Base-by-base conservation (phyloP, 257 asterid genomes). In the Lycium barbarum region DNA sequence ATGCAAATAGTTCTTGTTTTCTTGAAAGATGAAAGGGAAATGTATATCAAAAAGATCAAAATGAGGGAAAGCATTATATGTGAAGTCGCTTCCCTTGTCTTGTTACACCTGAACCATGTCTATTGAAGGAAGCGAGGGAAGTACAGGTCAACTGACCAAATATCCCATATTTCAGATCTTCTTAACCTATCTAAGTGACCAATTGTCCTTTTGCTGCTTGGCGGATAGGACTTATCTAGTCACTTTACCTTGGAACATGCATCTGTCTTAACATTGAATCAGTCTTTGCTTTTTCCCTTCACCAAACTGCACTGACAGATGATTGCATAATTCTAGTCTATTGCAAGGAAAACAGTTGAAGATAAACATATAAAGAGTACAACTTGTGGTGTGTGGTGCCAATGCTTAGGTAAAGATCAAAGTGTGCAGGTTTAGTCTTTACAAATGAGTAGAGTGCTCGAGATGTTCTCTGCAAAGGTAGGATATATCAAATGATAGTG, bases 111-210 rank as follows among this genome's bases (percentile, higher is more conserved):
- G 78, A 70, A 70, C 78, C 78, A 70, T 0, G 14, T 3, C 45
- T 38, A 38, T 7, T 18, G 63, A 14, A 5, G 82, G 40, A 76
- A 49, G 18, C 14, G 7, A 51, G 51, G 2, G 12, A 51, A 51
- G 47, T 51, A 51, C 47, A 49, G 63, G 22, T 76, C 45, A 49
- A 76, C 14, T 26, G 65, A 76, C 45, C 63, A 22, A 74, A 74
- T 47, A 47, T 73, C 81, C 7, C 49, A 4, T 43, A 74, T 45
- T 51, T 13, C 20, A 2, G 6, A 76, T 76, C 5, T 76, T 13
- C 15, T 26, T 12, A 49, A 26, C 65, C 82, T 78, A 43, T 78
- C 49, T 78, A 78, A 53, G 82, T 51, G 47, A 76, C 36, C 33
- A 3, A 22, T 78, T 6, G 12, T 59, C 66, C 26, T 6, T 6